A percentile compares a stretch with the other conserved stretches of the same genome.
These are phyloP conservation scores for Rhizoclosmatium globosum DNA, from an alignment of 192 early-diverging fungal species.

Conservation along the genomic window DNA sequence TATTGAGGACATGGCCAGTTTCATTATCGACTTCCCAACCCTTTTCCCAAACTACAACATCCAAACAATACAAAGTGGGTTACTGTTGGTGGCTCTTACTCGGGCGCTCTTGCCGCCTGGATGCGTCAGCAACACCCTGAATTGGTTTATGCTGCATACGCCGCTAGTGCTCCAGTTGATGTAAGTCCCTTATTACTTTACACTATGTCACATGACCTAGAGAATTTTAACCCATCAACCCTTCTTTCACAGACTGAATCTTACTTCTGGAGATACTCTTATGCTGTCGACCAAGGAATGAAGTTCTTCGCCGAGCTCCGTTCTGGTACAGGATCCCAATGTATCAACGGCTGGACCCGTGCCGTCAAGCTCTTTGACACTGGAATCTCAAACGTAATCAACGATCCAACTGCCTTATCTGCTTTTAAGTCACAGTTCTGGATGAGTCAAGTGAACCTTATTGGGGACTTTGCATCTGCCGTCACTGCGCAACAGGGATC, in stretches of 20 bases:
- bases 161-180: constrained; percentile 26
- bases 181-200: no score
- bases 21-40: not conserved
- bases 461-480: not conserved
- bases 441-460: not conserved
- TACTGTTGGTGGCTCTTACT: constrained; percentile 9
- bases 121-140: constrained; percentile 13
- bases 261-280: constrained; percentile 34
- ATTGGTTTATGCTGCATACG: constrained; percentile 24
- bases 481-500: not conserved
- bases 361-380: constrained; percentile 12
- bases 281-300: constrained; percentile 30
- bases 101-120: constrained; percentile 19
- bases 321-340: not conserved
- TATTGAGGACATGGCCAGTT: constrained; percentile 23
- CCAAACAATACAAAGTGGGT: not conserved
- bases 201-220: no score
- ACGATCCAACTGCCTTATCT: not conserved
- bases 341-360: constrained; percentile 25
- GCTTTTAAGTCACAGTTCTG: constrained; percentile 16
- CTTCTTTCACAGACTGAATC: not conserved
- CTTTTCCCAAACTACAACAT: constrained; percentile 26
- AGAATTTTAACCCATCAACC: no score
- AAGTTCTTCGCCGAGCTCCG: not conserved
- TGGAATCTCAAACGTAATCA: not conserved